These are phyloP conservation scores for Geotrichum histeridarum DNA, from an alignment of 1,139 yeast species.

Conservation along the genomic window DNA sequence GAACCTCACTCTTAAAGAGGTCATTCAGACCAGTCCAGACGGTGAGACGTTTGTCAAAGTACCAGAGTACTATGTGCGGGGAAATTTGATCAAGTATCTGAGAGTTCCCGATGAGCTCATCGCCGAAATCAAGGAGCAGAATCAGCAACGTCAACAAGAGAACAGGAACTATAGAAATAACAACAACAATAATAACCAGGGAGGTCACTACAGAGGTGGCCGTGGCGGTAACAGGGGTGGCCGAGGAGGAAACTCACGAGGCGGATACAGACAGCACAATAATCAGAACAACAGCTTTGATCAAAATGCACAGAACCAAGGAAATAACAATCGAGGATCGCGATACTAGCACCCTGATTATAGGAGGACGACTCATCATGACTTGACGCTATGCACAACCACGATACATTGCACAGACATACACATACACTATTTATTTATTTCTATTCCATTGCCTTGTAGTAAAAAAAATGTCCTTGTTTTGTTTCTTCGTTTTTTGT, in stretches of 20 bases:
- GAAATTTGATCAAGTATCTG: slow-evolving; percentile 68
- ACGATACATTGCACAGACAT: neutral
- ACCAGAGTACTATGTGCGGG: slow-evolving; percentile 79
- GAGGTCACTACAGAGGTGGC: slow-evolving; percentile 23
- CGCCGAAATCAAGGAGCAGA: slow-evolving; percentile 59
- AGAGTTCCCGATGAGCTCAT: slow-evolving; percentile 51
- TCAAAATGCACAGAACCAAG: slow-evolving; percentile 14
- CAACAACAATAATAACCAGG: slow-evolving; percentile 23
- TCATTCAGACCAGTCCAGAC: slow-evolving; percentile 63
- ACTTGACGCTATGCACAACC: neutral
- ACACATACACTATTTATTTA: neutral
- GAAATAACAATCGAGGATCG: slow-evolving; percentile 13
- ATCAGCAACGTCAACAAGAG: slow-evolving; percentile 58
- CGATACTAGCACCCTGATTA: neutral
- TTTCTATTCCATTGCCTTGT: neutral
- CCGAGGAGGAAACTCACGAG: slow-evolving; percentile 22
- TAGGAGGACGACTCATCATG: neutral
- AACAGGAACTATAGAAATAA: slow-evolving; percentile 31
- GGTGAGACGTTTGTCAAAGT: slow-evolving; percentile 65
- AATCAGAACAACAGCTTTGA: slow-evolving; percentile 20
- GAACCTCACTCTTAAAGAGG: slow-evolving; percentile 82
- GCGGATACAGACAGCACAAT: slow-evolving; percentile 22
- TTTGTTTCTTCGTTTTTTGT: neutral
- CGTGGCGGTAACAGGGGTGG: slow-evolving; percentile 26
- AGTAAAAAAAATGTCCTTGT: neutral